Percentiles rank a stretch among this genome's conserved stretches.
These are phyloP conservation scores for Fraxinus dipetala DNA, from an alignment of 305 asterid genomes.

Conservation along the genomic window DNA sequence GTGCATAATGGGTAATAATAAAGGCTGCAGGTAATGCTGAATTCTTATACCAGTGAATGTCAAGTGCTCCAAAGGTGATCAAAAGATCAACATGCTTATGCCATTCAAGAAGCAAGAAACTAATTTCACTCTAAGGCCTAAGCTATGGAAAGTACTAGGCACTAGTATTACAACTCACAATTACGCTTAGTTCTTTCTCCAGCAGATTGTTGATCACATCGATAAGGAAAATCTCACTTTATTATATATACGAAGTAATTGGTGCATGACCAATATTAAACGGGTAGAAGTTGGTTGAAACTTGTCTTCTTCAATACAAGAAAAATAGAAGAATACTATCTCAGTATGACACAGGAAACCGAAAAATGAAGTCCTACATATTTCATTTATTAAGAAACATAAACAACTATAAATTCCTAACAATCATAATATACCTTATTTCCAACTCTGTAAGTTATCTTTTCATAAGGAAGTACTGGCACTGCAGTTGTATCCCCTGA, in stretches of 20 bases:
- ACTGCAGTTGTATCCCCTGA: constrained; percentile 47
- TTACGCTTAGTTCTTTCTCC: neutral
- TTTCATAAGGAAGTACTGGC: constrained; percentile 51
- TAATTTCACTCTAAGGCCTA: neutral
- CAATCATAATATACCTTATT: constrained; percentile 56
- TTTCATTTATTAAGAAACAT: neutral
- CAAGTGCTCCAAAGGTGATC: neutral
- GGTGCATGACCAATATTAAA: constrained; percentile 5
- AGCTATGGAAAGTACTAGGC: neutral
- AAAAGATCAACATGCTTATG: neutral
- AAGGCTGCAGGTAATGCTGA: neutral
- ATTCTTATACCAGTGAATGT: neutral
- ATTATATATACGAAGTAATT: neutral
- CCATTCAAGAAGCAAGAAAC: neutral
- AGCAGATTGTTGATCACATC: neutral
- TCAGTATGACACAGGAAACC: neutral
- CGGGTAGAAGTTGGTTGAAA: constrained; percentile 1
- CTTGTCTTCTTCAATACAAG: neutral
- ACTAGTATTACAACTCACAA: neutral
- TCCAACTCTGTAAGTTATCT: constrained; percentile 84
- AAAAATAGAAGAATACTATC: neutral
- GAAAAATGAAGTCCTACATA: neutral
- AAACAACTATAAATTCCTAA: constrained; percentile 18
- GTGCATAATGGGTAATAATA: neutral
- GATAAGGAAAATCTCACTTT: neutral